A percentile compares a stretch with the other conserved stretches of the same genome.
Evolutionary conservation across 2,329 filamentous ascomycete species (phyloP).

Genomic region (Alternaria incomplexa): DNA sequence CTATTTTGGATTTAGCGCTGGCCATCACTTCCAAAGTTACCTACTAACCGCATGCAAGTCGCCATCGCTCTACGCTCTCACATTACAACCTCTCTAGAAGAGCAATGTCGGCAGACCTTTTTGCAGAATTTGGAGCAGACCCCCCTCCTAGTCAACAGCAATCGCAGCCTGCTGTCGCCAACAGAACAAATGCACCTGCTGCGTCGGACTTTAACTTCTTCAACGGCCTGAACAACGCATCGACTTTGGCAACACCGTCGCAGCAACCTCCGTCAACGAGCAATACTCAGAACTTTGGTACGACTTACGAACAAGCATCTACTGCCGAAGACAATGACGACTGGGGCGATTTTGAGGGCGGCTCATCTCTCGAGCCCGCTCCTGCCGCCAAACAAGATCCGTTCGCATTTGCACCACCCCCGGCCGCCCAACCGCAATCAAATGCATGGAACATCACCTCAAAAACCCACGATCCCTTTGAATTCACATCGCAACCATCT

Average conservation of each 20-base stretch:
- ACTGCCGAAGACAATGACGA: conserved; percentile 42
- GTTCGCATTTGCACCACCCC: conserved; percentile 20
- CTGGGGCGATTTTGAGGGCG: conserved; percentile 51
- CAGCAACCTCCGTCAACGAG: conserved; percentile 16
- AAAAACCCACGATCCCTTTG: conserved; percentile 19
- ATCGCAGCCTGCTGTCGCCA: conserved; percentile 1
- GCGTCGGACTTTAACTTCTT: conserved; percentile 43
- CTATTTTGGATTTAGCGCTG: conserved; percentile 24
- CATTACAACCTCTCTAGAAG: not conserved
- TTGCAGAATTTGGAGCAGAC: conserved; percentile 40
- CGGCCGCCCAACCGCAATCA: conserved; percentile 17
- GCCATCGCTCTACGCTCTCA: conserved; percentile 14
- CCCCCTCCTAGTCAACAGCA: conserved; percentile 21
- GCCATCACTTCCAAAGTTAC: conserved; percentile 13
- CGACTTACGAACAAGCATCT: not conserved
- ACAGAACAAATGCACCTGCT: conserved; percentile 10
- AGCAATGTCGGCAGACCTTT: conserved; percentile 46
- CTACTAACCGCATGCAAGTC: conserved; percentile 12
- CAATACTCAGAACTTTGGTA: conserved; percentile 6
- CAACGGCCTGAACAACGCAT: conserved; percentile 36
- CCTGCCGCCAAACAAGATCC: conserved; percentile 22
- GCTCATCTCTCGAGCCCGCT: conserved; percentile 21
- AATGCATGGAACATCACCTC: conserved; percentile 9
- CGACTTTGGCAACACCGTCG: conserved; percentile 17
- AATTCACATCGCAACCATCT: conserved; percentile 4